These are phyloP conservation scores for Meredithiella fracta DNA, from an alignment of 2,329 filamentous ascomycete genomes.

Conservation along the genomic window DNA sequence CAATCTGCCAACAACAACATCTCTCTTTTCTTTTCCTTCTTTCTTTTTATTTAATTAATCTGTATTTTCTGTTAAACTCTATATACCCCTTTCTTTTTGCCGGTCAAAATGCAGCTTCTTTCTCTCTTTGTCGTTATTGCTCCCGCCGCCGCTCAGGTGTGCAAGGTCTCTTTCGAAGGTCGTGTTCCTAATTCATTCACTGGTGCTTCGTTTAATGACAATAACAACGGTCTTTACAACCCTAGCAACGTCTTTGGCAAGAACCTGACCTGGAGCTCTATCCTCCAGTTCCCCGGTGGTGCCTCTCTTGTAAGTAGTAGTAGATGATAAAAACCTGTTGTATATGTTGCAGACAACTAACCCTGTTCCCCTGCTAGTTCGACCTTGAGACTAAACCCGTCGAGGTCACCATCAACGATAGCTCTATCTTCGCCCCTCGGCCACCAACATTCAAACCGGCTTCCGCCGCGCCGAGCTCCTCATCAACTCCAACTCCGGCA, in stretches of 20 bases:
- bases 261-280: conserved; percentile 32
- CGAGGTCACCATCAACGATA: conserved; percentile 39
- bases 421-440: conserved; percentile 40
- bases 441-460: conserved; percentile 34
- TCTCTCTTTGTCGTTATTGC: conserved; percentile 21
- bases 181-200: conserved; percentile 26
- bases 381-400: conserved; percentile 29
- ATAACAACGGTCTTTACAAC: conserved; percentile 30
- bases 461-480: conserved; percentile 45
- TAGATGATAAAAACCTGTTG: conserved; percentile 6
- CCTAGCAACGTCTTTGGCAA: conserved; percentile 36
- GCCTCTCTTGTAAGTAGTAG: conserved; percentile 23
- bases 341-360: background rate
- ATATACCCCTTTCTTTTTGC: conserved; percentile 4
- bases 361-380: conserved; percentile 20
- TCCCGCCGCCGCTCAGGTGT: conserved; percentile 14
- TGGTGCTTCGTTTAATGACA: conserved; percentile 26
- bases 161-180: conserved; percentile 25
- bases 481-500: conserved; percentile 31
- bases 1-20: background rate
- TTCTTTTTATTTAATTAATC: conserved; percentile 7
- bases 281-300: conserved; percentile 30
- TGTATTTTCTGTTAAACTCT: background rate
- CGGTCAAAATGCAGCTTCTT: conserved; percentile 16
- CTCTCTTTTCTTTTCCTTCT: background rate